Evolutionary conservation across 2,329 filamentous ascomycete genomes (phyloP).

Genomic region (Iodosphaeria phyllophila): DNA sequence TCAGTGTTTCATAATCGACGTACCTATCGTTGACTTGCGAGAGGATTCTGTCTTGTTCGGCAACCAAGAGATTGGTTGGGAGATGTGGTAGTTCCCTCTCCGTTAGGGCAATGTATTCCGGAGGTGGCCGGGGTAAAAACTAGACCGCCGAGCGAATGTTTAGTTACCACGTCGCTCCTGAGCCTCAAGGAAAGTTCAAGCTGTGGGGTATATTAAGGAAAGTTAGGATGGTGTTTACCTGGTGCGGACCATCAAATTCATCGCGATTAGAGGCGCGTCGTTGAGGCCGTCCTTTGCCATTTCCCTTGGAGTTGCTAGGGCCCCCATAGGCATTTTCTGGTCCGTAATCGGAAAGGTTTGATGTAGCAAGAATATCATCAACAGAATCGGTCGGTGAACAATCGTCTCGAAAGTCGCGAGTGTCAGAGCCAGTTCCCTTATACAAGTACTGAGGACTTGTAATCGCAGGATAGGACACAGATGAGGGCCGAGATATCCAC

Average conservation of each 20-base stretch:
- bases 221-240: no score
- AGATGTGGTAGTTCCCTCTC: slow-evolving; percentile 67
- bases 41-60: slow-evolving; percentile 71
- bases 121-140: slow-evolving; percentile 53
- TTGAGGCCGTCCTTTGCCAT: slow-evolving; percentile 33
- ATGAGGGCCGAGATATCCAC: no score
- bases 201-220: no score
- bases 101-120: slow-evolving; percentile 54
- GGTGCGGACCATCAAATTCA: slow-evolving; percentile 77
- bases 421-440: no score
- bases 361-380: slow-evolving; percentile 38
- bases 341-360: slow-evolving; percentile 40
- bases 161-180: no score
- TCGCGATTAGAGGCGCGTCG: slow-evolving; percentile 64
- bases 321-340: slow-evolving; percentile 28
- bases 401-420: no score
- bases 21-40: slow-evolving; percentile 69
- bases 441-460: no score
- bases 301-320: slow-evolving; percentile 22
- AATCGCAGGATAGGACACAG: no score
- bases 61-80: slow-evolving; percentile 63
- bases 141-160: no score
- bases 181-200: no score
- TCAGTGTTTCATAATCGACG: no score
- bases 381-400: slow-evolving; percentile 39